Evolutionary conservation across 2,329 filamentous ascomycete genomes (phyloP).

Genomic region (Aspergillus candidus): DNA sequence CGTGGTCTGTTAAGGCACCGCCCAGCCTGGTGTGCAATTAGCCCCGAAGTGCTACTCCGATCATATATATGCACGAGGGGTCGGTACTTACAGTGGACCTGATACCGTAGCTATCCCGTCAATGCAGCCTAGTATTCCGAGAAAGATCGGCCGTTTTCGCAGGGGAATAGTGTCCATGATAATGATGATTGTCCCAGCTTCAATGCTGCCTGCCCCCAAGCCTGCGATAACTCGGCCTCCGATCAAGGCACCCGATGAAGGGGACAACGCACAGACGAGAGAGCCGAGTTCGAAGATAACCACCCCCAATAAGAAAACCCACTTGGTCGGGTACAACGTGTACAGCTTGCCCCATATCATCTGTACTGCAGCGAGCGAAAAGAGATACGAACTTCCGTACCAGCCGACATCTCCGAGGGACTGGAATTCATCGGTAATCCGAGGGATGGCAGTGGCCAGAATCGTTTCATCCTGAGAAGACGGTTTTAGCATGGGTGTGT

Average conservation of each 20-base stretch:
- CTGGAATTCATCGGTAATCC: no score
- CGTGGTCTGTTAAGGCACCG: constrained; percentile 1
- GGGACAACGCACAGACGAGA: neutral
- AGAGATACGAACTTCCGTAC: no score
- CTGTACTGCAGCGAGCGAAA: no score
- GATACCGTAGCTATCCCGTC: no score
- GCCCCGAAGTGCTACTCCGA: neutral
- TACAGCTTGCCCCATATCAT: no score
- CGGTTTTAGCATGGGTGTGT: no score
- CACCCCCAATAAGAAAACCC: no score
- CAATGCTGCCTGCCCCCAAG: constrained; percentile 3
- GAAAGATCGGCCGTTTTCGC: neutral
- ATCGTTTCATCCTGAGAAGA: no score
- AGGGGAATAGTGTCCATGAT: neutral
- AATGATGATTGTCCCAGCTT: neutral
- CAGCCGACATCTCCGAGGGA: no score
- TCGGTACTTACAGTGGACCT: neutral
- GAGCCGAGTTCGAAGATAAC: constrained; percentile 3
- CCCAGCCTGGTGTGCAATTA: constrained; percentile 1
- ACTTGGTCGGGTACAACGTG: no score
- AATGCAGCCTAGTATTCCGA: no score
- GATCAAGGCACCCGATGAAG: constrained; percentile 1
- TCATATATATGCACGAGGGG: neutral
- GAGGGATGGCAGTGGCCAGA: no score
- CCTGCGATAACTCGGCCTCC: constrained; percentile 4